Percentiles rank a stretch among this genome's conserved stretches.
Conservation (phyloP, 768 basidiomycete species). For the Mycena chlorophos region DNA sequence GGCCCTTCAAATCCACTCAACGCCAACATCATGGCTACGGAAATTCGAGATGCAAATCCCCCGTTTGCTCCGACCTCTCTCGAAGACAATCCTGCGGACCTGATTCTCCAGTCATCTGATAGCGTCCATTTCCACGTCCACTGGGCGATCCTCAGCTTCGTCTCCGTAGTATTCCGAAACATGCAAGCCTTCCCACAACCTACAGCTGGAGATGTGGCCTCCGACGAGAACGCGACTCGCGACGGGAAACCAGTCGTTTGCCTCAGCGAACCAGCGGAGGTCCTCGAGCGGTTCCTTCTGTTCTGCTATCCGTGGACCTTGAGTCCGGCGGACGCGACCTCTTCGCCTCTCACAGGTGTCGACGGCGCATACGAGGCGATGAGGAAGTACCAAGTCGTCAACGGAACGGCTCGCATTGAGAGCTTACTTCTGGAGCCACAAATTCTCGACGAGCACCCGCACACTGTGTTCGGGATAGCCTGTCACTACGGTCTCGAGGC, state of each 20-base stretch:
- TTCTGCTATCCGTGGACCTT: conserved; percentile 37
- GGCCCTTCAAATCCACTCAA: too few species aligned
- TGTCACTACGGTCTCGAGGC: conserved; percentile 21
- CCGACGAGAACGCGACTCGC: conserved; percentile 26
- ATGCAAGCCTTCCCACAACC: conserved; percentile 32
- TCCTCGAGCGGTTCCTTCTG: conserved; percentile 35
- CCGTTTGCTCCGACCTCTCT: conserved; percentile 13
- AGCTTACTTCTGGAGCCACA: conserved; percentile 8
- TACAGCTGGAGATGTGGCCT: conserved; percentile 15
- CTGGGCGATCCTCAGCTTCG: conserved; percentile 41
- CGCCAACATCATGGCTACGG: too few species aligned
- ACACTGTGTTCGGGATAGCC: conserved; percentile 27
- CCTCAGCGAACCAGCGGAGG: conserved; percentile 32
- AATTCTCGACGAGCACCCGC: conserved; percentile 13
- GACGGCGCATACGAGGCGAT: conserved; percentile 34
- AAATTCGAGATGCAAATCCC: conserved; percentile 6
- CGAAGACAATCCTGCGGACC: conserved; percentile 36
- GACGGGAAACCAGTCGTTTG: conserved; percentile 34
- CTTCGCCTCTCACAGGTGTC: conserved; percentile 31
- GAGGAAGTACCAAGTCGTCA: conserved; percentile 37
- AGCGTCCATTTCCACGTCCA: conserved; percentile 39
- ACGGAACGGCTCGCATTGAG: conserved; percentile 26
- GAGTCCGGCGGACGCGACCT: not conserved
- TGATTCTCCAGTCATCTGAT: conserved; percentile 44
- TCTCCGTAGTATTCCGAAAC: conserved; percentile 37